Evolutionary conservation across 805 yeast species (phyloP), one percentile per base, ranked within the genome.

Genomic region (Metschnikowia bowlesiae): DNA sequence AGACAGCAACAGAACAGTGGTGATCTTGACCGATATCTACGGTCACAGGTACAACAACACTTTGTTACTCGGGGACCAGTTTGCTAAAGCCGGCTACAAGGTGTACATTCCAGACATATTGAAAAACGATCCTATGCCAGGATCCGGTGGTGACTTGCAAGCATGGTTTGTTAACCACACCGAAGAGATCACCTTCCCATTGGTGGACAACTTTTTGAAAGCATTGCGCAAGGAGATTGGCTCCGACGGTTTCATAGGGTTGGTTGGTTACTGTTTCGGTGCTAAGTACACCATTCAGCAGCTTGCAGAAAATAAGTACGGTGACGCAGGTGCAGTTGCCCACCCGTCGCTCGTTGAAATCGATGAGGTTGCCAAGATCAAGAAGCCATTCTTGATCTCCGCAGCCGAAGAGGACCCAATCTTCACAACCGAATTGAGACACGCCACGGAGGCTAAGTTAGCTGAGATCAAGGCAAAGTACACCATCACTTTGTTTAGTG

Each of bases 191-290:
- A 77, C 83, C 14, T 60, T 60, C 34, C 79, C 80, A 14, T 63
- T 82, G 39, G 77, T 81, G 39, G 75, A 75, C 35, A 66, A 65
- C 4, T 85, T 78, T 58, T 61, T 85, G 52, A 58, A 63, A 2
- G 62, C 61, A 8, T 66, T 85, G 50, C 78, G 70, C 52, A 59
- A 63, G 29, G 78, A 76, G 13, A 50, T 62, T 40, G 51, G 68
- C 68, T n/a, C 79, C 81, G 14, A 64, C 71, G 47, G 53, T 4
- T 80, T 74, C 56, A 52, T 85, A 22, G 82, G 78, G 39, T 80
- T 81, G 18, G 69, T 85, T 51, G 96, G 97, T 26, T 83, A 89
- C 54, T 89, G 97, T 70, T 89, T 74, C 56, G 97, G 97, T 64
- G 96, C 89, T 38, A 86, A 83, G 66, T 83, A 73, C 58, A 82